Conservation (phyloP, 2,329 filamentous ascomycete species). For the Laburnicola sp. region DNA sequence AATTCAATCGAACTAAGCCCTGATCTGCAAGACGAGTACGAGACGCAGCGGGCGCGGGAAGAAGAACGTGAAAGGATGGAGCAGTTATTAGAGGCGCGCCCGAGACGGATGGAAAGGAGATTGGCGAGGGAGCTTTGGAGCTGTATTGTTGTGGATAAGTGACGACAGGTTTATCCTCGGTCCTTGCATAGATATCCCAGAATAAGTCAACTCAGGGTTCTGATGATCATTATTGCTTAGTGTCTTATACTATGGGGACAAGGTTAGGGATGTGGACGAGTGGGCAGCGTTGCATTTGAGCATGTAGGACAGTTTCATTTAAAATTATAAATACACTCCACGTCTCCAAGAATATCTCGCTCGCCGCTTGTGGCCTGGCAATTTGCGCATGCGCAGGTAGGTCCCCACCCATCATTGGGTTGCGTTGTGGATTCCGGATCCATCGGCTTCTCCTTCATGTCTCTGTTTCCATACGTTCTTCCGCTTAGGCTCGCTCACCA, state of each 20-base stretch:
- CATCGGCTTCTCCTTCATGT: slow-evolving; percentile 7
- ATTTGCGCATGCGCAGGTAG: background rate
- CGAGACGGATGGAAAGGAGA: slow-evolving; percentile 15
- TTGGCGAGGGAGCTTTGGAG: slow-evolving; percentile 30
- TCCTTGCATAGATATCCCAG: too few relatives aligned
- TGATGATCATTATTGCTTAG: too few relatives aligned
- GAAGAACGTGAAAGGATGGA: slow-evolving; percentile 15
- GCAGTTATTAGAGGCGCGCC: slow-evolving; percentile 18
- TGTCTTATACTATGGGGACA: too few relatives aligned
- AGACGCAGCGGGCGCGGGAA: slow-evolving; percentile 15
- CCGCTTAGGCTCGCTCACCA: background rate
- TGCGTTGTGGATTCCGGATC: slow-evolving; percentile 21
- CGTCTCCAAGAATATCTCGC: slow-evolving; percentile 15
- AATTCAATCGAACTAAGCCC: slow-evolving; percentile 13
- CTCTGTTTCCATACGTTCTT: background rate
- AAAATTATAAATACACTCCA: slow-evolving; percentile 14
- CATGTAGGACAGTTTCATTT: too few relatives aligned
- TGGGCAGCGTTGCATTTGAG: too few relatives aligned
- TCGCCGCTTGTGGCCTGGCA: background rate
- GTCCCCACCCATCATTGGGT: slow-evolving; percentile 8
- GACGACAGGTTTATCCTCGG: too few relatives aligned
- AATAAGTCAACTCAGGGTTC: too few relatives aligned
- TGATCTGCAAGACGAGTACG: slow-evolving; percentile 18
- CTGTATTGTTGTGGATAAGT: slow-evolving; percentile 24
- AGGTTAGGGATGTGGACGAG: too few relatives aligned